phyloP scores from a whole-genome alignment of 202 grass and related monocot genomes.

The Carex sylvatica region DNA sequence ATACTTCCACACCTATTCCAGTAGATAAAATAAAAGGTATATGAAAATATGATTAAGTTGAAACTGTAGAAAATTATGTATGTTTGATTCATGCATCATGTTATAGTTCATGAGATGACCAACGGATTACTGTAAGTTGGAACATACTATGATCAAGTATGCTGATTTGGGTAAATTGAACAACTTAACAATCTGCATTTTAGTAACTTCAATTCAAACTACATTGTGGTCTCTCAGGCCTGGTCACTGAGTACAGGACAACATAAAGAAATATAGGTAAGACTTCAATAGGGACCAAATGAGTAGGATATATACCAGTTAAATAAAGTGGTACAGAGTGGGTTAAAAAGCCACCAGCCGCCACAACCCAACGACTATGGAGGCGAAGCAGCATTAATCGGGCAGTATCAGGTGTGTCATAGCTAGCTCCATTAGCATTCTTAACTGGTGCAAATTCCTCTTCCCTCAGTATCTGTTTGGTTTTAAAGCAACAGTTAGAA shows the following conservation, averaged over 20 bases:
- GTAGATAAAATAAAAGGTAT: conserved; percentile 24
- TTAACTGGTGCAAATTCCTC: conserved; percentile 99
- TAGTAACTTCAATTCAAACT: not conserved
- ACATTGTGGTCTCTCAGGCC: not conserved
- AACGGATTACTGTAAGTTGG: not conserved
- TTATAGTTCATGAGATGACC: not conserved
- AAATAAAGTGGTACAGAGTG: conserved; percentile 94
- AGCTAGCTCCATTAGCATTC: conserved; percentile 76
- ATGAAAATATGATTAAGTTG: conserved; percentile 15
- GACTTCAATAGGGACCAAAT: not conserved
- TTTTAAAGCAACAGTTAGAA: not conserved
- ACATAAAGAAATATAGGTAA: not conserved
- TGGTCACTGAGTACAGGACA: not conserved
- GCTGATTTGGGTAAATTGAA: not conserved
- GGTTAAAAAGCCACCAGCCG: conserved; percentile 91
- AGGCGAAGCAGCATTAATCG: conserved; percentile 93
- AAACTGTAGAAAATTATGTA: not conserved
- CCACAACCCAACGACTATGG: conserved; percentile 97
- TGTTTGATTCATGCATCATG: not conserved
- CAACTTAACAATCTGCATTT: not conserved
- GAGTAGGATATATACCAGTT: conserved; percentile 51
- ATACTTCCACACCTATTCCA: conserved; percentile 83
- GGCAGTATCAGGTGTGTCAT: conserved; percentile 86
- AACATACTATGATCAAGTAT: not conserved
- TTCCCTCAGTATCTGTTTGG: conserved; percentile 64